Evolutionary conservation across 2,329 filamentous ascomycete species (phyloP).

Genomic region (Atkinsonella texensis): DNA sequence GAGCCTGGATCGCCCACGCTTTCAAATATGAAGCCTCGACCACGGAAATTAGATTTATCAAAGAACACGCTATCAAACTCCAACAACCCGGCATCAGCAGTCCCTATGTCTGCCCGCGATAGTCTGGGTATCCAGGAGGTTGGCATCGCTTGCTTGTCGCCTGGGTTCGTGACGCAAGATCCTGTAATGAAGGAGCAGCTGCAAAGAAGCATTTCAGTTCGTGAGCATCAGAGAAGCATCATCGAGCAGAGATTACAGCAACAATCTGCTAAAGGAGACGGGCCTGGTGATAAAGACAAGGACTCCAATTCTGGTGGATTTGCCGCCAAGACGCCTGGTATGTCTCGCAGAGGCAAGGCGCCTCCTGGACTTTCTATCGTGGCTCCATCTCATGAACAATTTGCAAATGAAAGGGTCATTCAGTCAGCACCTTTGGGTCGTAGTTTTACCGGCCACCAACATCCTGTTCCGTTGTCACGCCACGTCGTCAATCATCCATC

Average conservation of each 20-base stretch:
- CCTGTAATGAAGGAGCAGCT: slow-evolving; percentile 94
- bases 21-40: slow-evolving; percentile 56
- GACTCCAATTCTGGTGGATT: slow-evolving; percentile 34
- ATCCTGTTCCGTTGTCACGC: slow-evolving; percentile 62
- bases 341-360: slow-evolving; percentile 63
- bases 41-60: slow-evolving; percentile 58
- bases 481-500: slow-evolving; percentile 74
- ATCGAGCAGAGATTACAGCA: slow-evolving; percentile 88
- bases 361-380: slow-evolving; percentile 89
- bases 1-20: slow-evolving; percentile 83
- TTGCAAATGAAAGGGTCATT: slow-evolving; percentile 87
- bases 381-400: slow-evolving; percentile 84
- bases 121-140: slow-evolving; percentile 80
- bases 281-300: slow-evolving; percentile 44
- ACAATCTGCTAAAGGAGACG: slow-evolving; percentile 68
- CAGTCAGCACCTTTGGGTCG: slow-evolving; percentile 93
- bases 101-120: slow-evolving; percentile 70
- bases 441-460: slow-evolving; percentile 84
- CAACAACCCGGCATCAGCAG: slow-evolving; percentile 46
- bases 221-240: slow-evolving; percentile 87
- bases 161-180: slow-evolving; percentile 91
- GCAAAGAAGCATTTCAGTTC: slow-evolving; percentile 83
- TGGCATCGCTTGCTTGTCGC: slow-evolving; percentile 85
- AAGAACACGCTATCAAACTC: slow-evolving; percentile 42
- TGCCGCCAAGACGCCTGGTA: slow-evolving; percentile 58